phyloP scores from a whole-genome alignment of 2,329 filamentous ascomycete species.

The Colletotrichum orbiculare region DNA sequence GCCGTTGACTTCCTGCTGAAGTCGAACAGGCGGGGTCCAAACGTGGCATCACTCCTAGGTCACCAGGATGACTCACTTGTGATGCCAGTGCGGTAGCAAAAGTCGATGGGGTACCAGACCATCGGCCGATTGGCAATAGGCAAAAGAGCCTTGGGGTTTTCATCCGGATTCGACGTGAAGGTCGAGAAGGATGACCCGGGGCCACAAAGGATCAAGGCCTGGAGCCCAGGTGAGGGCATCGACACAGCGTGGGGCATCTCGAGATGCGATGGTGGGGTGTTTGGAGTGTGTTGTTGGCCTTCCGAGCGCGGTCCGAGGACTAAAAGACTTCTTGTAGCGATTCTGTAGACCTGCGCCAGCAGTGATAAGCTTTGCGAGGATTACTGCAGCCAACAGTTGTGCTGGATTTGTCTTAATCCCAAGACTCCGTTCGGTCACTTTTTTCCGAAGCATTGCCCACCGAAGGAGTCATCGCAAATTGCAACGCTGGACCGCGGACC shows the following conservation, averaged over 20 bases:
- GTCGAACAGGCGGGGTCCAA: background rate
- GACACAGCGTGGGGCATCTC: slow-evolving; percentile 81
- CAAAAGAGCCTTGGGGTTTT: slow-evolving; percentile 84
- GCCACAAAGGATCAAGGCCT: slow-evolving; percentile 85
- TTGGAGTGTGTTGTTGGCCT: slow-evolving; percentile 7
- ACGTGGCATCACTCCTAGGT: no score
- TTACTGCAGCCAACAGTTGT: background rate
- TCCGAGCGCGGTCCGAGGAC: background rate
- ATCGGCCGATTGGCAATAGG: slow-evolving; percentile 88
- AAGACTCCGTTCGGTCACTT: slow-evolving; percentile 10
- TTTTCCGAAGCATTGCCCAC: slow-evolving; percentile 15
- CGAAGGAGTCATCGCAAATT: slow-evolving; percentile 33
- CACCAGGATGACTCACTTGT: slow-evolving; percentile 64
- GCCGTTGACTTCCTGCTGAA: background rate
- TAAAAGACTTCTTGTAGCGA: background rate
- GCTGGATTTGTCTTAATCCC: slow-evolving; percentile 1
- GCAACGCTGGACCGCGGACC: slow-evolving; percentile 11
- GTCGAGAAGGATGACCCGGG: slow-evolving; percentile 85
- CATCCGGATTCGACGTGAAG: slow-evolving; percentile 82
- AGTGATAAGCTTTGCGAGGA: background rate
- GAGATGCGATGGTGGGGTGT: slow-evolving; percentile 33
- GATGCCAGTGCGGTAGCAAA: slow-evolving; percentile 84
- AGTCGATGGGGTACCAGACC: slow-evolving; percentile 91
- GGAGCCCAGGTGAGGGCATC: slow-evolving; percentile 80
- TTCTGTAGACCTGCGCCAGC: background rate